These are phyloP conservation scores for Coniosporium uncinatum DNA, from an alignment of 2,329 filamentous ascomycete genomes.

Conservation along the genomic window DNA sequence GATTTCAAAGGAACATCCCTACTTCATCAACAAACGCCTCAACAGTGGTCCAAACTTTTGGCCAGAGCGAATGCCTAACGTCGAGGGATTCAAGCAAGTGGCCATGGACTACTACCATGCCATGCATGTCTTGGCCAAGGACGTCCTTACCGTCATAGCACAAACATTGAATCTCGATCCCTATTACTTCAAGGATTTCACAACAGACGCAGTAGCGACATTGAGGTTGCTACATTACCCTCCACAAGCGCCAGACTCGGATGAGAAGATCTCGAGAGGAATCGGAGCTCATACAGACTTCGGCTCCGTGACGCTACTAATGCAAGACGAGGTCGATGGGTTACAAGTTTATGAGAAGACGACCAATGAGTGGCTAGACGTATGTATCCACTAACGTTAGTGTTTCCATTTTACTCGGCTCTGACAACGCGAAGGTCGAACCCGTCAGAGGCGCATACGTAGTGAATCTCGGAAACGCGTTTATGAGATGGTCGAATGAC, in stretches of 20 bases:
- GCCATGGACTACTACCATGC: constrained; percentile 33
- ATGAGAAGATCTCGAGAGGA: neutral
- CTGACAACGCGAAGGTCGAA: too few species aligned
- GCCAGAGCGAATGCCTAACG: constrained; percentile 15
- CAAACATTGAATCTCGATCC: constrained; percentile 30
- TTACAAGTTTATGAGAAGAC: constrained; percentile 2
- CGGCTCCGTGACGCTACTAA: constrained; percentile 1
- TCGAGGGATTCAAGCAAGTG: constrained; percentile 24
- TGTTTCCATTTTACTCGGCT: too few species aligned
- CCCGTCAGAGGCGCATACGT: neutral
- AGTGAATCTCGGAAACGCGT: neutral
- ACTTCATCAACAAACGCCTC: constrained; percentile 28
- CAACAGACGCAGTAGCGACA: neutral
- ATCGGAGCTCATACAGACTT: constrained; percentile 4
- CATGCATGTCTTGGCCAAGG: constrained; percentile 29
- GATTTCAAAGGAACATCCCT: constrained; percentile 27
- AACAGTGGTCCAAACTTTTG: constrained; percentile 34
- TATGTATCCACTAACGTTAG: neutral
- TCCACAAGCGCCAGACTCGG: neutral
- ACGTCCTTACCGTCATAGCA: constrained; percentile 32
- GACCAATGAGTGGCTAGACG: neutral
- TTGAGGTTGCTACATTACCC: constrained; percentile 7
- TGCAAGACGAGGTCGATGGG: constrained; percentile 2
- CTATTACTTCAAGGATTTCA: constrained; percentile 14
- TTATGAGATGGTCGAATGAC: constrained; percentile 3